Percentiles rank a stretch among this genome's conserved stretches.
phyloP scores from a whole-genome alignment of 768 basidiomycete species.

The Cystobasidium onofrii region DNA sequence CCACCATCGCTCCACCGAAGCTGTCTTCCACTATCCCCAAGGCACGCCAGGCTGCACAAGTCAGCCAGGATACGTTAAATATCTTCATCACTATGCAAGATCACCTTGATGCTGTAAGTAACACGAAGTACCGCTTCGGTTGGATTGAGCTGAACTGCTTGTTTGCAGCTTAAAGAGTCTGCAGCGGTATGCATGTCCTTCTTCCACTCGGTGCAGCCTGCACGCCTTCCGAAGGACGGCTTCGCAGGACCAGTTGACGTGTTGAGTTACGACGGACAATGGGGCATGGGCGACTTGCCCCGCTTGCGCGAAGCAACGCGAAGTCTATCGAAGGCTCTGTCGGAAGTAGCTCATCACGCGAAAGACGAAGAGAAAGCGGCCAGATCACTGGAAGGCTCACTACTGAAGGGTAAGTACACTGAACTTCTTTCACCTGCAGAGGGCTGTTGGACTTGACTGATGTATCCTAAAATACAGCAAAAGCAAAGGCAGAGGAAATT shows the following conservation, averaged over 20 bases:
- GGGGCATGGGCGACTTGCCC: conserved; percentile 32
- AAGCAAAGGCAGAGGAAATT: conserved; percentile 74
- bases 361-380: conserved; percentile 9
- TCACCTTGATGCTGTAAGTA: conserved; percentile 12
- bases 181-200: background rate
- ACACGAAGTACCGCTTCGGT: background rate
- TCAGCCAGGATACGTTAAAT: conserved; percentile 3
- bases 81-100: conserved; percentile 27
- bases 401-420: conserved; percentile 22
- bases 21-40: background rate
- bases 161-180: conserved; percentile 8
- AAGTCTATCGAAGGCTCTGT: background rate
- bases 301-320: background rate
- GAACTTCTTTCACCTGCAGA: background rate
- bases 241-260: background rate
- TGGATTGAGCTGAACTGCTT: background rate
- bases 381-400: conserved; percentile 13
- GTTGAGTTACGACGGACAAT: background rate
- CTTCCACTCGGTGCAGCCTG: conserved; percentile 28
- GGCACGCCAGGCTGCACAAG: background rate
- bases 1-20: conserved; percentile 2
- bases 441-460: background rate
- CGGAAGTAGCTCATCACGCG: background rate
- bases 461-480: conserved; percentile 51
- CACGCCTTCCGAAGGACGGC: background rate